A percentile compares a stretch with the other conserved stretches of the same genome.
These are phyloP conservation scores for Oehlia diaphana DNA, from an alignment of 192 early-diverging fungal species.

Conservation along the genomic window DNA sequence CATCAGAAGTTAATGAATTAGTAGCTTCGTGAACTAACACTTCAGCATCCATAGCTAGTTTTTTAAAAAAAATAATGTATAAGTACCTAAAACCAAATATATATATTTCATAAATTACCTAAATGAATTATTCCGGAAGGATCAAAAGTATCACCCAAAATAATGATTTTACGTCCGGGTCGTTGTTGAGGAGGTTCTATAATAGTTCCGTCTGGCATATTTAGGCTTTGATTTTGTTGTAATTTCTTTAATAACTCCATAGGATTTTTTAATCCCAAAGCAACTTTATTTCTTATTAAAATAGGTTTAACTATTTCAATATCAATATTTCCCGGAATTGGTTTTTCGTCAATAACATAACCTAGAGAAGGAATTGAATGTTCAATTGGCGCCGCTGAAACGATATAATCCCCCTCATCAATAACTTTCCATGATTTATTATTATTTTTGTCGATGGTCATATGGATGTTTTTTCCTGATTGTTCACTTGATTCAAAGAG, in stretches of 20 bases:
- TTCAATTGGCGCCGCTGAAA: slow-evolving; percentile 44
- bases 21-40: slow-evolving; percentile 60
- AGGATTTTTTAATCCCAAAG: slow-evolving; percentile 47
- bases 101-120: no score
- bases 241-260: slow-evolving; percentile 46
- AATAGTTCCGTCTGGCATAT: slow-evolving; percentile 47
- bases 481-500: slow-evolving; percentile 22
- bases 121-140: slow-evolving; percentile 33
- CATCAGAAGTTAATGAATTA: slow-evolving; percentile 47
- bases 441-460: slow-evolving; percentile 22
- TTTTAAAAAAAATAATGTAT: no score
- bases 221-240: slow-evolving; percentile 40
- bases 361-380: slow-evolving; percentile 58
- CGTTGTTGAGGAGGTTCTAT: not conserved
- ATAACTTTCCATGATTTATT: slow-evolving; percentile 19
- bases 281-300: slow-evolving; percentile 39
- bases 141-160: slow-evolving; percentile 59
- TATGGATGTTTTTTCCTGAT: slow-evolving; percentile 26
- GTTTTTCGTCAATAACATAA: slow-evolving; percentile 45
- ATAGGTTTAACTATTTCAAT: slow-evolving; percentile 41
- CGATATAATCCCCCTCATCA: slow-evolving; percentile 19
- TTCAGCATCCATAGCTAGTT: slow-evolving; percentile 24
- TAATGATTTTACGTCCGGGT: slow-evolving; percentile 47
- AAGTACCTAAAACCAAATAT: no score
- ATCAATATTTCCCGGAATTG: slow-evolving; percentile 42